phyloP scores from a whole-genome alignment of 257 asterid species.

The Fraxinus americana region DNA sequence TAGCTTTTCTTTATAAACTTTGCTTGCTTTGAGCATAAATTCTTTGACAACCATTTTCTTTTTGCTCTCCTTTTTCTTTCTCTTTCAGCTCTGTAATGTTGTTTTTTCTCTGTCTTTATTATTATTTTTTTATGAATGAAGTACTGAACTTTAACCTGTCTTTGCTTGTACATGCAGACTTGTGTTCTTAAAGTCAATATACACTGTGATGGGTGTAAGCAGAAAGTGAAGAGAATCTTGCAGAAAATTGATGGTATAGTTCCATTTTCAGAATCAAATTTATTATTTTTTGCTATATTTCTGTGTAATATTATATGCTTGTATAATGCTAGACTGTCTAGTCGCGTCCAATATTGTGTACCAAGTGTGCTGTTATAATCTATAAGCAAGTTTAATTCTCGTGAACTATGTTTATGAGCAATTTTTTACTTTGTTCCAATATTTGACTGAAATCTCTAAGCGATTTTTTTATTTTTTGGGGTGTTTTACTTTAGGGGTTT shows the following conservation, averaged over 20 bases:
- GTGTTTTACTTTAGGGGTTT: conserved; percentile 60
- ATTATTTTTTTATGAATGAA: conserved; percentile 22
- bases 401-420: too few relatives aligned
- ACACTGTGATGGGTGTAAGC: conserved; percentile 96
- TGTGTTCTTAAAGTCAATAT: conserved; percentile 93
- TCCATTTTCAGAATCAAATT: conserved; percentile 5
- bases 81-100: too few relatives aligned
- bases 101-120: too few relatives aligned
- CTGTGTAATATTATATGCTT: background rate
- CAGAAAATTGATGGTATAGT: conserved; percentile 87
- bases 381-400: background rate
- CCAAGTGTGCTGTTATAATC: background rate
- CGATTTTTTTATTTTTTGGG: background rate
- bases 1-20: conserved; percentile 21
- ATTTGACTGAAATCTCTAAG: background rate
- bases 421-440: too few relatives aligned
- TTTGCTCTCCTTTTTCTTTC: background rate
- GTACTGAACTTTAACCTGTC: conserved; percentile 44
- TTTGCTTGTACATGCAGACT: conserved; percentile 82
- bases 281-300: too few relatives aligned
- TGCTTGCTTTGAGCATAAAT: conserved; percentile 20
- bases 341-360: background rate
- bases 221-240: conserved; percentile 85
- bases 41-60: conserved; percentile 14
- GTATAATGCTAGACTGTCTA: too few relatives aligned